Conservation (phyloP, 2,329 filamentous ascomycete species). For the Diaporthe capsici region DNA sequence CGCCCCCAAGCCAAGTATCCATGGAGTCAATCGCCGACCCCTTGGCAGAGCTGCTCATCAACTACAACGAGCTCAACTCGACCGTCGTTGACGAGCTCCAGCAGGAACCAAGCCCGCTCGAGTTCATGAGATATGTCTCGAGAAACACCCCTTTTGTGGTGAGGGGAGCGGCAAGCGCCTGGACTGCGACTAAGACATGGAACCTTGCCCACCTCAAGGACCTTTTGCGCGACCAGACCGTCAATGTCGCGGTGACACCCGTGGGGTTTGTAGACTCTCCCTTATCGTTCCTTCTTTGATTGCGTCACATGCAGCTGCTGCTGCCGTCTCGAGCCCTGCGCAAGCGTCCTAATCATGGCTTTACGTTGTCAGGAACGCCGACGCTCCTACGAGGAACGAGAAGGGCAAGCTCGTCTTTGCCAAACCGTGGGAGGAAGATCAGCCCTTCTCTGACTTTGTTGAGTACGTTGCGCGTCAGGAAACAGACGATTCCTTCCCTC, state of each 20-base stretch:
- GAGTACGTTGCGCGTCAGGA: conserved; percentile 73
- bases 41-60: conserved; percentile 70
- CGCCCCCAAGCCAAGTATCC: background rate
- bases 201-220: conserved; percentile 69
- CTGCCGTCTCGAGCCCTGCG: background rate
- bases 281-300: background rate
- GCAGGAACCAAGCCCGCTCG: conserved; percentile 78
- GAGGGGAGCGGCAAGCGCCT: conserved; percentile 71
- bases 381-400: conserved; percentile 62
- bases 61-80: conserved; percentile 82
- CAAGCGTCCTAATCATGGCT: conserved; percentile 14
- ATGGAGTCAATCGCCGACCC: conserved; percentile 53
- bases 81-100: conserved; percentile 71
- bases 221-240: conserved; percentile 66
- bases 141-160: conserved; percentile 83
- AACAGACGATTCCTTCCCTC: conserved; percentile 50
- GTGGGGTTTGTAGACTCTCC: conserved; percentile 65
- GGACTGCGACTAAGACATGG: conserved; percentile 76
- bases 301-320: background rate
- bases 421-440: conserved; percentile 78
- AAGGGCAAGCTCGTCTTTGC: conserved; percentile 68
- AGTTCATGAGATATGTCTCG: conserved; percentile 84
- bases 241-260: conserved; percentile 86
- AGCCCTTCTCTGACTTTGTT: conserved; percentile 75
- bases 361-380: conserved; percentile 58